phyloP scores from a whole-genome alignment of 2,329 filamentous ascomycete genomes.

The Raffaelea ambrosiae region DNA sequence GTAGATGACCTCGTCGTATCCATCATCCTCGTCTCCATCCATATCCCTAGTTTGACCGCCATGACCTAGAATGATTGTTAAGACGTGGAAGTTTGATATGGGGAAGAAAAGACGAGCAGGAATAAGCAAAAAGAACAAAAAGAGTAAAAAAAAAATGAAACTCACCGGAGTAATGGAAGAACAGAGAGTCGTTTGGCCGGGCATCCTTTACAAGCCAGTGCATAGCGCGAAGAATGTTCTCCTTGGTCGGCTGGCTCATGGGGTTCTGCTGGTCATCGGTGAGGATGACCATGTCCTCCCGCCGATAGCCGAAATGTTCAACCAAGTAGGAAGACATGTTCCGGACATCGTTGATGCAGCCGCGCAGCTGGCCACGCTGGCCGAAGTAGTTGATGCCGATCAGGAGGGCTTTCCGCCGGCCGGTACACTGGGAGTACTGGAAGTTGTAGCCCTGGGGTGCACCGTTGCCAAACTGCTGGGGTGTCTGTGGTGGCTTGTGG shows the following conservation, averaged over 20 bases:
- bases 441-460: slow-evolving; percentile 75
- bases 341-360: slow-evolving; percentile 95
- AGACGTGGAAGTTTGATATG: neutral
- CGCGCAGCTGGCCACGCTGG: slow-evolving; percentile 73
- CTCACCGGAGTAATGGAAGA: slow-evolving; percentile 93
- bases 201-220: slow-evolving; percentile 97
- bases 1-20: slow-evolving; percentile 77
- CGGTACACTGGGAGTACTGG: slow-evolving; percentile 87
- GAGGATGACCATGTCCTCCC: slow-evolving; percentile 94
- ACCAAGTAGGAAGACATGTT: slow-evolving; percentile 93
- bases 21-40: slow-evolving; percentile 73
- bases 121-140: neutral
- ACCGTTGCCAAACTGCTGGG: slow-evolving; percentile 70
- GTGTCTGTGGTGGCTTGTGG: slow-evolving; percentile 50
- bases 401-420: slow-evolving; percentile 76
- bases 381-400: slow-evolving; percentile 97
- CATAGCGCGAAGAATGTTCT: slow-evolving; percentile 92
- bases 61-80: slow-evolving; percentile 37
- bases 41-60: slow-evolving; percentile 74
- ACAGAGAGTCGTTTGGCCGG: slow-evolving; percentile 83
- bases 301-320: slow-evolving; percentile 82
- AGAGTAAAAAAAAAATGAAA: slow-evolving; percentile 5
- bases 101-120: neutral
- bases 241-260: slow-evolving; percentile 94
- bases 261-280: slow-evolving; percentile 96